Conservation (phyloP, 495 filamentous ascomycete species). For the Annulohypoxylon moriforme region DNA sequence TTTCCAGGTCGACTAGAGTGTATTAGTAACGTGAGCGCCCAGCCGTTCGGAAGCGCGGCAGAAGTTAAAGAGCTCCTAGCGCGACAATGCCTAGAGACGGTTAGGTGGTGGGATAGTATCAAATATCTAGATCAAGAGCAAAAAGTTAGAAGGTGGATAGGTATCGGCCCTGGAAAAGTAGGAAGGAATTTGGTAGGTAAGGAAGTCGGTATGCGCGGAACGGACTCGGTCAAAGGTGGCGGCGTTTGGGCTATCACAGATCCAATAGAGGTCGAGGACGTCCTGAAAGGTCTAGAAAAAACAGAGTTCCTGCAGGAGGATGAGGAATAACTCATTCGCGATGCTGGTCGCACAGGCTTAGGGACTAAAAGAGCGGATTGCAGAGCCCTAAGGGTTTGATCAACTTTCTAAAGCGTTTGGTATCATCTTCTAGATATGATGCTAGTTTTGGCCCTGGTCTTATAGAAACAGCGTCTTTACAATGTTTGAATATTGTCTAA, state of each 20-base stretch:
- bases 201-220: constrained; percentile 86
- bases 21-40: constrained; percentile 84
- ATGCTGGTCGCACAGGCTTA: not conserved
- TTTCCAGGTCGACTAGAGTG: constrained; percentile 82
- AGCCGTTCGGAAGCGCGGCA: constrained; percentile 77
- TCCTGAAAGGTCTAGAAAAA: constrained; percentile 76
- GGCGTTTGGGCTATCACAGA: constrained; percentile 94
- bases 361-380: not conserved
- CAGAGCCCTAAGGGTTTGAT: not conserved
- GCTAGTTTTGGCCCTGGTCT: not conserved
- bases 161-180: constrained; percentile 94
- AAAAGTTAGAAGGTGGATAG: constrained; percentile 88
- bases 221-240: constrained; percentile 82
- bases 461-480: not conserved
- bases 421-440: constrained; percentile 2
- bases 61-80: constrained; percentile 82
- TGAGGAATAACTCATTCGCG: constrained; percentile 36
- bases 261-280: constrained; percentile 82
- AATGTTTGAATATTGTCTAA: not conserved
- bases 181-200: constrained; percentile 94
- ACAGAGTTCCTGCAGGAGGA: constrained; percentile 68
- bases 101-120: constrained; percentile 93
- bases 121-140: constrained; percentile 87
- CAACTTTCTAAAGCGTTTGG: not conserved
- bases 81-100: constrained; percentile 84